Evolutionary conservation across 1,284 basidiomycete species (phyloP), one percentile per base, ranked within the genome.

Genomic region (Agroathelia rolfsii): DNA sequence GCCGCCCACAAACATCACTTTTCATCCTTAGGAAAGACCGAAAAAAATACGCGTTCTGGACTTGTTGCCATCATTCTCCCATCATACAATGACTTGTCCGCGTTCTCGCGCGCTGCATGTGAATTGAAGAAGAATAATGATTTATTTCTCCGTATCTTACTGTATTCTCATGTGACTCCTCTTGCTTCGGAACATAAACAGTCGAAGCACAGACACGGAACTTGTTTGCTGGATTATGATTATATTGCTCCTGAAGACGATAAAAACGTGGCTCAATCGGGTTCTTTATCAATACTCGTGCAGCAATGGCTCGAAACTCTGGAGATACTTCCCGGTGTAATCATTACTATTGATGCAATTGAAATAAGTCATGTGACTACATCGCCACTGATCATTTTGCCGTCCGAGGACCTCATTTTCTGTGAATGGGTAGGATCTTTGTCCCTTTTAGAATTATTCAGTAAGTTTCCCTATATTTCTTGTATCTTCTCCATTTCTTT

Each of bases 361-460:
- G 49, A 55, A 36, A n/a, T 36, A 11, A 27, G 47, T 34, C 42
- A 50, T 12, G 34, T 44, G 12, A 37, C 29, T 1, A 41, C 44
- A 24, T 32, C 44, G 2, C 26, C 59, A 2, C 18, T 70, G 4
- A 57, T 81, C 3, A 58, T 55, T 22, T 54, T 85, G 13, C 72
- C 74, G 21, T 58, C 54, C 6, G 42, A 41, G 7, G 73, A 81
- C 43, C 50, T 84, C 10, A 51, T 51, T 2, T 69, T 71, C 40
- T 66, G 61, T 6, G 63, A 69, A 30, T 85, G 82, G 82, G 74
- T 84, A 60, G 61, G 67, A 1, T 58, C 72, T 1, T 53, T 84
- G 11, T 59, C 66, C 2, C 41, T 72, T 11, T 30, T 51, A 16
- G 76, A 81, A 49, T 73, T 67, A 64, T 55, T 52, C 53, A 66